Evolutionary conservation across 331 rosid genomes (phyloP), one percentile per base, ranked within the genome.

Genomic region (Acacia pycnantha): DNA sequence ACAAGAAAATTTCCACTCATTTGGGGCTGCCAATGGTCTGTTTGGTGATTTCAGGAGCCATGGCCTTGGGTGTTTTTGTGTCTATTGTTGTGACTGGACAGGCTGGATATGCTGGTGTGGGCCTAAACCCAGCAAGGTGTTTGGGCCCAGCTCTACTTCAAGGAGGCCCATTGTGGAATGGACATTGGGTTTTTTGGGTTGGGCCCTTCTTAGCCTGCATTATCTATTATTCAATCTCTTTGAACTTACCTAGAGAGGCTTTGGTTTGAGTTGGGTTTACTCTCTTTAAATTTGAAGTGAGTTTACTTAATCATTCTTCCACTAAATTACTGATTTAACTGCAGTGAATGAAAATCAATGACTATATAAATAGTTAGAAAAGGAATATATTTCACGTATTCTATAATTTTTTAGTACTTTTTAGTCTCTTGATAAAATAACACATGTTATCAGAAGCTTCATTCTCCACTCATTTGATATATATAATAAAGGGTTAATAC

Each of bases 121-220:
- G 98, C 26, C 83, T 92, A 16, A 92, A 87, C 82, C 97, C 97
- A 1, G 94, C 98, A 7, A 86, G 97, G 72, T 94, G 98, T 46
- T 74, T 94, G 19, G 98, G 97, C 47, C 87, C 95, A 1, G 97
- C 95, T 2, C 77, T 94, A 83, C 41, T 90, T 74, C 65, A 37
- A 2, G 95, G 92, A 6, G 93, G 90, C 1, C 31, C 50, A 6
- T 54, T 94, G 68, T 94, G 98, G 98, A 46, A 86, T 13, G 95
- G 94, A 4, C 98, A 90, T 87, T 94, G 98, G 97, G 88, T 92
- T 73, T 94, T 92, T 9, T 94, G 97, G 97, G 62, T 85, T 53
- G 97, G 97, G 37, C 91, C 97, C 29, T 71, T 92, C 54, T 83
- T 88, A 78, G 95, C 97, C 5, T 92, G 97, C 21, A 35, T 78